Evolutionary conservation across 2,329 filamentous ascomycete species (phyloP).

Genomic region (Davidsoniella neocaledoniae): DNA sequence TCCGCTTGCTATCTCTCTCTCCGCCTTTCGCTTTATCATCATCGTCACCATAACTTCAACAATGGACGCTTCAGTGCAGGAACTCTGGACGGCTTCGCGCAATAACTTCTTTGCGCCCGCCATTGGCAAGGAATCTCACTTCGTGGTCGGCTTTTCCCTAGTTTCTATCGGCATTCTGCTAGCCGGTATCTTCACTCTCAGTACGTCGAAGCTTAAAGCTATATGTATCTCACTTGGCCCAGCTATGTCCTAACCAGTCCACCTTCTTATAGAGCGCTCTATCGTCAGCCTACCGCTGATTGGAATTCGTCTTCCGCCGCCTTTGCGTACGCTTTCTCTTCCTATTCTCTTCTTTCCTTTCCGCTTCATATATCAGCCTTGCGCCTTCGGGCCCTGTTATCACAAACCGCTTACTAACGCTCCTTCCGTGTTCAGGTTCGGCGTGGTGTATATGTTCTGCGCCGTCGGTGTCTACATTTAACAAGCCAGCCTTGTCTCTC

Average conservation of each 20-base stretch:
- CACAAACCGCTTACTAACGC: constrained; percentile 1
- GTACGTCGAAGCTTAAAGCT: constrained; percentile 33
- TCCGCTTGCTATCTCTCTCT: not conserved
- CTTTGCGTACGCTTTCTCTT: constrained; percentile 53
- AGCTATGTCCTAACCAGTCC: not conserved
- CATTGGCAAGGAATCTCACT: constrained; percentile 69
- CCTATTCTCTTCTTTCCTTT: not conserved
- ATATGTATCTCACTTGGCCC: not conserved
- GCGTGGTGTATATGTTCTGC: constrained; percentile 96
- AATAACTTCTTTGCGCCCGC: constrained; percentile 68
- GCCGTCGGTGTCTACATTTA: constrained; percentile 96
- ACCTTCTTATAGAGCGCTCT: constrained; percentile 50
- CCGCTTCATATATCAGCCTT: not conserved
- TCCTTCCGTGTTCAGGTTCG: constrained; percentile 43
- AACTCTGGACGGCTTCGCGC: constrained; percentile 87
- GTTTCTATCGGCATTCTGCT: constrained; percentile 56
- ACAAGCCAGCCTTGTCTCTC: not conserved
- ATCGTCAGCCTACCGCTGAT: constrained; percentile 59
- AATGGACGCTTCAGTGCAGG: constrained; percentile 68
- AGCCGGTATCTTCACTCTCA: constrained; percentile 68
- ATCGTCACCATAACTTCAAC: constrained; percentile 19
- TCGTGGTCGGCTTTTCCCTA: constrained; percentile 62
- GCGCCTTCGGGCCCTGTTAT: not conserved
- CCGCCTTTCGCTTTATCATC: not conserved
- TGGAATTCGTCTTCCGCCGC: constrained; percentile 71